Conservation (phyloP, 108 stramenopile genomes). For the Pseudonitzschia pungens region DNA sequence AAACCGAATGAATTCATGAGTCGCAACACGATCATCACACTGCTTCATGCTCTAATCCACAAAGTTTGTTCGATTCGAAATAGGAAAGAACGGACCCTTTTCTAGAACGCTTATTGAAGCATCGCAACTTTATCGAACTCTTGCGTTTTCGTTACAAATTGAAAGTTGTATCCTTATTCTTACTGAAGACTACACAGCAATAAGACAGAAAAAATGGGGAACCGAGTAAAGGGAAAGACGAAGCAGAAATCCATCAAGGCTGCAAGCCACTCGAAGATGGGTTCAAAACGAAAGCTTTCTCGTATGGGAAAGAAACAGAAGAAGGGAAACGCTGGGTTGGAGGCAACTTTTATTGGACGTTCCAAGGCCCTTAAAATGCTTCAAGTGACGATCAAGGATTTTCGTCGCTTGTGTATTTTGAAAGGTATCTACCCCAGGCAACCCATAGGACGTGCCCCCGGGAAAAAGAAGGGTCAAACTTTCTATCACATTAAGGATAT, state of each 20-base stretch:
- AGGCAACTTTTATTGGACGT: constrained; percentile 95
- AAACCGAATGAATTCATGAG: not conserved
- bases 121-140: not conserved
- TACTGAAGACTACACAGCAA: not conserved
- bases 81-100: not conserved
- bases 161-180: not conserved
- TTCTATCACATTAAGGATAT: constrained; percentile 99
- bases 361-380: constrained; percentile 86
- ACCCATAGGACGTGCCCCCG: constrained; percentile 79
- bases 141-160: not conserved
- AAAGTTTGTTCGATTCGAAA: not conserved
- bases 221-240: constrained; percentile 81
- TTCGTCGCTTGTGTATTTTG: constrained; percentile 98
- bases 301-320: constrained; percentile 97
- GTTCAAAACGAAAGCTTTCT: constrained; percentile 91
- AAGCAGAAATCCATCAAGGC: constrained; percentile 93
- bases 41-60: no score
- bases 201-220: constrained; percentile 59
- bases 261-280: constrained; percentile 81
- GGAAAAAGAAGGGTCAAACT: constrained; percentile 91
- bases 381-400: constrained; percentile 96
- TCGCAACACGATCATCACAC: not conserved
- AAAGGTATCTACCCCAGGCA: constrained; percentile 99
- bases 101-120: not conserved
- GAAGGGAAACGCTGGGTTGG: constrained; percentile 87